Percentiles rank a stretch among this genome's conserved stretches.
phyloP scores from a whole-genome alignment of 345 rosid species.

The Anastatica hierochuntica region DNA sequence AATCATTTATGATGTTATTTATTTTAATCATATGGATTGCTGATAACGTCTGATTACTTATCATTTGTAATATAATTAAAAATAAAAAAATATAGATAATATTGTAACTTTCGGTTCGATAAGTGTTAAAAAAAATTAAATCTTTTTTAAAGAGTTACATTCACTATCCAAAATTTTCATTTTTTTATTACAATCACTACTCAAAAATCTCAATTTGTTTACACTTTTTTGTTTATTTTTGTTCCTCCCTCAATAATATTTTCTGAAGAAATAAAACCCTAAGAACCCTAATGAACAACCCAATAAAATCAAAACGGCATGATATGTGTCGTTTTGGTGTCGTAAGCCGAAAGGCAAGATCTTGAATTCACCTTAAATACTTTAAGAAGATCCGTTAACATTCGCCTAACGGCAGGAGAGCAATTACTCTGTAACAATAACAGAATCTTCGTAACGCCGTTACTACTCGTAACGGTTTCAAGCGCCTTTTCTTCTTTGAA shows the following conservation, averaged over 20 bases:
- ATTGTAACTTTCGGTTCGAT: too few species aligned
- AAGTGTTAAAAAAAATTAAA: too few species aligned
- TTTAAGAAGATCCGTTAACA: constrained; percentile 68
- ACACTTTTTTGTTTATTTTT: constrained; percentile 5
- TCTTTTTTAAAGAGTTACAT: too few species aligned
- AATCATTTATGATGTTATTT: too few species aligned
- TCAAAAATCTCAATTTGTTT: constrained; percentile 25
- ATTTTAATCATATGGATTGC: too few species aligned
- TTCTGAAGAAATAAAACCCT: constrained; percentile 1
- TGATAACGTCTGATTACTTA: too few species aligned
- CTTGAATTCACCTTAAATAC: constrained; percentile 53
- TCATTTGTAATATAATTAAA: too few species aligned
- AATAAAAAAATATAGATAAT: too few species aligned
- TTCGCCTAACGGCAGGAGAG: constrained; percentile 69
- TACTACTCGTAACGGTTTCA: constrained; percentile 49
- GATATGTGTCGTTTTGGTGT: constrained; percentile 84
- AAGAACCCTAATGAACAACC: constrained; percentile 6
- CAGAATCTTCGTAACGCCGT: constrained; percentile 68
- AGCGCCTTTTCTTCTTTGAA: constrained; percentile 52
- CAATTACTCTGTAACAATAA: constrained; percentile 84
- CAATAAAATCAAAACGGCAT: constrained; percentile 68
- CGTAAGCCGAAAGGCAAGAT: constrained; percentile 65
- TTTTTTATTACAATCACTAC: too few species aligned
- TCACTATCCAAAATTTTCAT: too few species aligned
- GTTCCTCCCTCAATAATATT: background rate